Evolutionary conservation across 768 basidiomycete species (phyloP).

Genomic region (Gloeophyllum trabeum): DNA sequence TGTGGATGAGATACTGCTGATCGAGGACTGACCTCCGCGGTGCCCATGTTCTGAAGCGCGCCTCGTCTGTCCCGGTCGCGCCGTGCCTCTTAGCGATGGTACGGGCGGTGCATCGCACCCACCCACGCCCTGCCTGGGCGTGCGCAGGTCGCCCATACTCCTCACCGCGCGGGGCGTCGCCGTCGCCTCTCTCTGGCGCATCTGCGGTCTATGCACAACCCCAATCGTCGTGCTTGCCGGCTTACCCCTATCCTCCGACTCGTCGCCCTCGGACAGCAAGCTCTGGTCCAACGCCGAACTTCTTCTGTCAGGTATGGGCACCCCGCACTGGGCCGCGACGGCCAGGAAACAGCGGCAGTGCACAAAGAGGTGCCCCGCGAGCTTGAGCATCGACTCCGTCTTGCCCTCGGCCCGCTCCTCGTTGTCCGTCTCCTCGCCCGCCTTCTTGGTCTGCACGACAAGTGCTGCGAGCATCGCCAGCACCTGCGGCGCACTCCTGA

Average conservation of each 20-base stretch:
- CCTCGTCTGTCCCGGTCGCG: conserved; percentile 4
- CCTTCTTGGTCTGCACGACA: conserved; percentile 69
- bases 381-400: conserved; percentile 67
- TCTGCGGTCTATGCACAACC: conserved; percentile 11
- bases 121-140: conserved; percentile 15
- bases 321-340: conserved; percentile 63
- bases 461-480: conserved; percentile 71
- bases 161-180: conserved; percentile 29
- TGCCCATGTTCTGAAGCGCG: conserved; percentile 1
- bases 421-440: conserved; percentile 30
- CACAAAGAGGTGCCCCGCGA: conserved; percentile 72
- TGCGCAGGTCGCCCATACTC: conserved; percentile 43
- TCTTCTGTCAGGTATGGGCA: conserved; percentile 37
- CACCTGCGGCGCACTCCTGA: too few relatives aligned
- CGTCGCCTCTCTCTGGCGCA: conserved; percentile 1
- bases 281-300: not conserved
- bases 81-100: conserved; percentile 14
- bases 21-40: conserved; percentile 28
- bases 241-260: too few relatives aligned
- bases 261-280: not conserved
- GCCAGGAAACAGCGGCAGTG: conserved; percentile 74
- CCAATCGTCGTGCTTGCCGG: conserved; percentile 2
- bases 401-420: conserved; percentile 44
- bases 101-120: conserved; percentile 27
- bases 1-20: conserved; percentile 62